Conservation (phyloP, 768 basidiomycete genomes). For the Phaeotremella fagi region DNA sequence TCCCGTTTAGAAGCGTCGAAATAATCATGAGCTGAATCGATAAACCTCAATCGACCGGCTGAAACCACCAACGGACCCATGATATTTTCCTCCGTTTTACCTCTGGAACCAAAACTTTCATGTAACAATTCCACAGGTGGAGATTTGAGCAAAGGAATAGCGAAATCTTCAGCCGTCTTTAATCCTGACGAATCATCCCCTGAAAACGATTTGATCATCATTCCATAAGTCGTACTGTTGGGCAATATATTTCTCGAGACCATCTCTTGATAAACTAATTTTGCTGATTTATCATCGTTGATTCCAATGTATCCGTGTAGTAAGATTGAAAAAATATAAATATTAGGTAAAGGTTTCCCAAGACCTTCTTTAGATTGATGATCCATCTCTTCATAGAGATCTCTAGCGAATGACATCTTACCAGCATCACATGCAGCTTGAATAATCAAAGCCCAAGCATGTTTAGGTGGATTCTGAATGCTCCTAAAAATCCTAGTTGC, state of each 20-base stretch:
- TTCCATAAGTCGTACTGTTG: constrained; percentile 62
- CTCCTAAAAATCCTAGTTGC: constrained; percentile 60
- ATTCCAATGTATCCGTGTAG: constrained; percentile 55
- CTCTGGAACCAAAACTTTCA: constrained; percentile 11
- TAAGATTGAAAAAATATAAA: constrained; percentile 36
- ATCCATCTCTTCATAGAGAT: constrained; percentile 69
- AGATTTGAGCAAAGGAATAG: constrained; percentile 54
- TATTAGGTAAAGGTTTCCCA: constrained; percentile 13
- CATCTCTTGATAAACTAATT: constrained; percentile 69
- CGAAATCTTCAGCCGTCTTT: constrained; percentile 62
- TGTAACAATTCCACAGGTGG: constrained; percentile 11
- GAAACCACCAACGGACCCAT: constrained; percentile 35
- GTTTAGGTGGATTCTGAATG: constrained; percentile 33
- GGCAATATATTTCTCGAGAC: constrained; percentile 60
- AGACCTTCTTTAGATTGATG: constrained; percentile 54
- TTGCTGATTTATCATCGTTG: constrained; percentile 58
- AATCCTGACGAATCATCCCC: constrained; percentile 57
- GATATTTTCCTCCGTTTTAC: constrained; percentile 26
- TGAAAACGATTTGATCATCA: constrained; percentile 63
- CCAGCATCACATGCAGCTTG: constrained; percentile 75
- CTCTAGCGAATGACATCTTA: constrained; percentile 59
- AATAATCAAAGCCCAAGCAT: constrained; percentile 69
- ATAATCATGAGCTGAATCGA: constrained; percentile 23
- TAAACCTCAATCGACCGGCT: constrained; percentile 13
- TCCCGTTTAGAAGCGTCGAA: constrained; percentile 51